These are phyloP conservation scores for Exophiala mesophila DNA, from an alignment of 2,329 filamentous ascomycete species.

Conservation along the genomic window DNA sequence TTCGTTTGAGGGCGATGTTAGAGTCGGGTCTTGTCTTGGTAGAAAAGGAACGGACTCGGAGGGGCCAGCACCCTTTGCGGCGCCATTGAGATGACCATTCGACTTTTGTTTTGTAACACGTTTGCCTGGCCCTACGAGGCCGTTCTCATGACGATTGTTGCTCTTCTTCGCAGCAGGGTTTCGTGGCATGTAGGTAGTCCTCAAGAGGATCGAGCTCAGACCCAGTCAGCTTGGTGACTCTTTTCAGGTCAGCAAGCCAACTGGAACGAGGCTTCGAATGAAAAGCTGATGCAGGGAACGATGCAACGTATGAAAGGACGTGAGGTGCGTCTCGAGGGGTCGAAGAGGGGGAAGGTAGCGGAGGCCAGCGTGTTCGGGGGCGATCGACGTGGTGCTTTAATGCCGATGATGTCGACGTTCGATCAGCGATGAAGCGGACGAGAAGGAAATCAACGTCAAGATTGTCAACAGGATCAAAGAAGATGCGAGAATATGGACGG, in stretches of 20 bases:
- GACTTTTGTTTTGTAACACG: slow-evolving; percentile 57
- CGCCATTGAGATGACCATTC: slow-evolving; percentile 51
- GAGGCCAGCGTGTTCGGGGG: too few relatives aligned
- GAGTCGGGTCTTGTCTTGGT: slow-evolving; percentile 6
- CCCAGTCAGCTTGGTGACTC: slow-evolving; percentile 29
- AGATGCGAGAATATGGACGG: neutral
- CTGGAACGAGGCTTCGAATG: slow-evolving; percentile 22
- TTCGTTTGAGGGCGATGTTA: slow-evolving; percentile 9
- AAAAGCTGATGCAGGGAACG: neutral
- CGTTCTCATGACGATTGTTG: slow-evolving; percentile 80
- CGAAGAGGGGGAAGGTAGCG: neutral
- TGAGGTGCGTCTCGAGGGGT: neutral
- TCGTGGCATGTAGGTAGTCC: slow-evolving; percentile 44
- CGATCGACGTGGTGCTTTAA: neutral
- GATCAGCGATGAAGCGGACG: neutral
- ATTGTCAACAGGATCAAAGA: neutral
- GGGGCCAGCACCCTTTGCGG: slow-evolving; percentile 39
- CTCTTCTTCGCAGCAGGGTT: slow-evolving; percentile 49
- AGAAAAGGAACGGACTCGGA: slow-evolving; percentile 20
- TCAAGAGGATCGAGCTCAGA: slow-evolving; percentile 13
- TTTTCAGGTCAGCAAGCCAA: slow-evolving; percentile 27
- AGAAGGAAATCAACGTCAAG: neutral
- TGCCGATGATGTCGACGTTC: neutral
- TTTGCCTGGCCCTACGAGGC: slow-evolving; percentile 72
- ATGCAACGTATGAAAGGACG: neutral